These are phyloP conservation scores for Russula brevipes DNA, from an alignment of 768 basidiomycete species.

Conservation along the genomic window DNA sequence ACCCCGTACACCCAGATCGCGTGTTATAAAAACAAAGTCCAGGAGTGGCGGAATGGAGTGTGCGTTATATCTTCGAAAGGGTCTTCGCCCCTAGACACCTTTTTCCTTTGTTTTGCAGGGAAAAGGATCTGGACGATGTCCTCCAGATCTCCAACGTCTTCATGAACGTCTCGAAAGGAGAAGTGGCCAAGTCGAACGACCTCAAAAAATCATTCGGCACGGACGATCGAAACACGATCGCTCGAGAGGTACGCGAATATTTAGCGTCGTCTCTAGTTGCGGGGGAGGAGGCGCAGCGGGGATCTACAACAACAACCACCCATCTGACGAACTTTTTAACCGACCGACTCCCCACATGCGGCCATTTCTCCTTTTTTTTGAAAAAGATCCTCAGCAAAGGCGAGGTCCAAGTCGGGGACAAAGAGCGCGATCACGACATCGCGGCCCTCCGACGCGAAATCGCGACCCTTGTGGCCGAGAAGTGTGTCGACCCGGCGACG, in stretches of 20 bases:
- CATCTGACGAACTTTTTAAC: no score
- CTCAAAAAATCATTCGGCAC: constrained; percentile 90
- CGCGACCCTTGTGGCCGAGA: constrained; percentile 89
- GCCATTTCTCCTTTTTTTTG: not conserved
- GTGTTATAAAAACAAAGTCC: constrained; percentile 99
- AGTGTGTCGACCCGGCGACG: constrained; percentile 90
- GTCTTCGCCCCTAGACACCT: not conserved
- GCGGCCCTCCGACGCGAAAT: constrained; percentile 81
- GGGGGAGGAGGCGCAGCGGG: no score
- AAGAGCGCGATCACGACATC: constrained; percentile 88
- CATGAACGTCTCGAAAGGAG: constrained; percentile 93
- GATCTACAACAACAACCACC: no score
- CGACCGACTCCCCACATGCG: no score
- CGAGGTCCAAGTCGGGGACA: constrained; percentile 94
- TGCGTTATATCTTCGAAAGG: constrained; percentile 36
- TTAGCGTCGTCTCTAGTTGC: no score
- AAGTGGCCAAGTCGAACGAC: constrained; percentile 83
- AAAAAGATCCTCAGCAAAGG: constrained; percentile 85
- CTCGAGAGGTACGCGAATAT: constrained; percentile 61
- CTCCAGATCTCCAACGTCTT: constrained; percentile 96
- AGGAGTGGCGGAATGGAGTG: constrained; percentile 92
- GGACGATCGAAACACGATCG: constrained; percentile 60
- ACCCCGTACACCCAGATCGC: constrained; percentile 61
- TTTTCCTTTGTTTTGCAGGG: constrained; percentile 41
- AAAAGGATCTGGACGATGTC: constrained; percentile 91